Evolutionary conservation across 495 filamentous ascomycete genomes (phyloP), one percentile per base, ranked within the genome.

Genomic region (Baudoinia panamericana): DNA sequence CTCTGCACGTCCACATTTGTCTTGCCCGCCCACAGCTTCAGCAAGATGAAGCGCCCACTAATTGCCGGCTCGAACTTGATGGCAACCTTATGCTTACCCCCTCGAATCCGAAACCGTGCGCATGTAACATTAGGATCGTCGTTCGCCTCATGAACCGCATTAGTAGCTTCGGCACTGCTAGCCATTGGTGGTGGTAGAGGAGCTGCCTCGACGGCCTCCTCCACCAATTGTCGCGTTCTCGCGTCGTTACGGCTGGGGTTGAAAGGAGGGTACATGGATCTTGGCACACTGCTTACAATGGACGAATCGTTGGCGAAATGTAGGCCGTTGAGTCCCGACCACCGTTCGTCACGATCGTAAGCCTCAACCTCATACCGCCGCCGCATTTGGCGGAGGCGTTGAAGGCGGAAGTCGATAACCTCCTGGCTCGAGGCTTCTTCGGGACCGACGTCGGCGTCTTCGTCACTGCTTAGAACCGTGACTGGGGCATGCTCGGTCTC

Each of bases 11-110:
- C 90, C 43, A 94, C 87, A 50, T 90, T 92, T 1, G 41, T 26
- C 16, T 21, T 21, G 29, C 66, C 63, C 15, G 67, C 67, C 82
- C 82, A 94, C 51, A 92, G 69, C 64, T 92, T 92, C 46, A 94
- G 64, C 28, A 93, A 54, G 39, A 94, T 78, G 56, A 74, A 88
- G 27, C 79, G 68, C 10, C 78, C 85, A 23, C 72, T 73, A 8
- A 90, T 73, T 22, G 84, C 78, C 30, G 88, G 86, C 50, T 93
- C 80, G 56, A 96, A 96, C 47, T 72, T 77, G 46, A 96, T 75
- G 48, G 76, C 23, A 3, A 47, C 46, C 26, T 44, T 42, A 22
- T 41, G 33, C 36, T 41, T 44, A 5, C 32, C 43, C 24, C 18
- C 21, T 8, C 8, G 37, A 25, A 48, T 40, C 12, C 20, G 38